Conservation (phyloP, 2,329 filamentous ascomycete genomes). For the Paramyrothecium sp. region DNA sequence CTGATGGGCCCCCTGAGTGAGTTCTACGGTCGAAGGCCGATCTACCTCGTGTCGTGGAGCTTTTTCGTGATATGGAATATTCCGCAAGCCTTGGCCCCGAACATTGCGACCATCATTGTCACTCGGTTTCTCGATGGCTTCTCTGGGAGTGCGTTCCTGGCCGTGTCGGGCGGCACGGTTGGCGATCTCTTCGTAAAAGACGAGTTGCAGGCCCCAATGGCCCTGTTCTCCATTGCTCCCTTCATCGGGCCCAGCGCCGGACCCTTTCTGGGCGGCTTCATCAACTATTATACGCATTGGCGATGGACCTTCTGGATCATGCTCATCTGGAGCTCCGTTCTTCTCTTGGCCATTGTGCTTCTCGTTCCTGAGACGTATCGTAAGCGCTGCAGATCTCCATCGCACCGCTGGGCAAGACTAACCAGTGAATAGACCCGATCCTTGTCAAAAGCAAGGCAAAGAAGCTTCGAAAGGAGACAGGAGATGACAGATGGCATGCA, state of each 20-base stretch:
- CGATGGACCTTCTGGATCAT: constrained; percentile 83
- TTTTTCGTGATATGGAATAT: constrained; percentile 79
- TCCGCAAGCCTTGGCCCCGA: constrained; percentile 76
- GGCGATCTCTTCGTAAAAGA: constrained; percentile 72
- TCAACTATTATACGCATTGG: constrained; percentile 74
- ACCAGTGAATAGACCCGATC: constrained; percentile 50
- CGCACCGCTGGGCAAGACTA: constrained; percentile 5
- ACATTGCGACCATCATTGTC: constrained; percentile 78
- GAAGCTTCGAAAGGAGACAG: constrained; percentile 68
- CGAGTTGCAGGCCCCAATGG: constrained; percentile 78
- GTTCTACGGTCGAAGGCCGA: constrained; percentile 80
- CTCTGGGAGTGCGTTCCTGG: constrained; percentile 65
- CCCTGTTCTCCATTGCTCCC: constrained; percentile 68
- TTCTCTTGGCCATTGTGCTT: constrained; percentile 63
- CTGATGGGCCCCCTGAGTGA: constrained; percentile 64
- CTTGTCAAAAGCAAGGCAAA: constrained; percentile 72
- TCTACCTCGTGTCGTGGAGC: constrained; percentile 73
- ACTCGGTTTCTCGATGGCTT: constrained; percentile 76
- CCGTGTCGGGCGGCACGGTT: constrained; percentile 81
- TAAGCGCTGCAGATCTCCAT: constrained; percentile 23
- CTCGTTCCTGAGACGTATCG: constrained; percentile 88
- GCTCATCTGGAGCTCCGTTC: constrained; percentile 73
- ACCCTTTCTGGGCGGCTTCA: constrained; percentile 72
- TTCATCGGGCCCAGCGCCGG: constrained; percentile 63
- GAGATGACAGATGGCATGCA: constrained; percentile 73